Base-by-base conservation (phyloP, 371 early-diverging fungal species). In the Circinella umbellata region DNA sequence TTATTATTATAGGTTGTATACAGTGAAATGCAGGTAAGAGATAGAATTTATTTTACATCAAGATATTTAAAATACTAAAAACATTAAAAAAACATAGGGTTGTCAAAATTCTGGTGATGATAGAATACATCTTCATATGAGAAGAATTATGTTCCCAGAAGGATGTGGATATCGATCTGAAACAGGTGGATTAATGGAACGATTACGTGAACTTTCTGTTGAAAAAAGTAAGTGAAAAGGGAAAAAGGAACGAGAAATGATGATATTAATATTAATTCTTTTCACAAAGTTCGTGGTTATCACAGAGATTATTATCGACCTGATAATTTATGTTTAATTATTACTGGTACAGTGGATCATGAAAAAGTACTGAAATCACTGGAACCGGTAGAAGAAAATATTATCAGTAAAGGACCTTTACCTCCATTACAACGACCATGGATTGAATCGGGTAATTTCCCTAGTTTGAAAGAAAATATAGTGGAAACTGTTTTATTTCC, bases 131-230 rank as follows among this genome's bases (percentile, higher is more conserved):
- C 72, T 81, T 5, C 76, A 86, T 36, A 83, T 89, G 78, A 81
- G 86, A 54, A 80, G 88, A 65, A 73, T 86, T 59, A 80, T 91
- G 74, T 89, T 87, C 65, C 90, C 91, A 6, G 85, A 86, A 61
- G 79, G 73, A 15, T 87, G 86, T 73, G 91, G 91, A 0, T 91
- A 91, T 68, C 83, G 89, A 51, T 86, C 82, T 63, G 89, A 89
- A 63, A 91, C 91, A 3, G 91, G 91, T 48, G 91, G 91, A 3
- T 70, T 90, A 35, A 91, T 91, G 91, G 86, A 88, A 57, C 76
- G 83, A 65, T 77, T 91, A n/a, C 80, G 91, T 48, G 84, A 87
- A 4, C 78, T 91, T n/a, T 73, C 77, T 48, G 89, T 89, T 34
- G 89, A 91, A 10, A 85, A 86, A 73, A 90, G 90, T 89, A 80